Base-by-base conservation (phyloP, 83 land plant genomes). In the Isoetes engelmannii region DNA sequence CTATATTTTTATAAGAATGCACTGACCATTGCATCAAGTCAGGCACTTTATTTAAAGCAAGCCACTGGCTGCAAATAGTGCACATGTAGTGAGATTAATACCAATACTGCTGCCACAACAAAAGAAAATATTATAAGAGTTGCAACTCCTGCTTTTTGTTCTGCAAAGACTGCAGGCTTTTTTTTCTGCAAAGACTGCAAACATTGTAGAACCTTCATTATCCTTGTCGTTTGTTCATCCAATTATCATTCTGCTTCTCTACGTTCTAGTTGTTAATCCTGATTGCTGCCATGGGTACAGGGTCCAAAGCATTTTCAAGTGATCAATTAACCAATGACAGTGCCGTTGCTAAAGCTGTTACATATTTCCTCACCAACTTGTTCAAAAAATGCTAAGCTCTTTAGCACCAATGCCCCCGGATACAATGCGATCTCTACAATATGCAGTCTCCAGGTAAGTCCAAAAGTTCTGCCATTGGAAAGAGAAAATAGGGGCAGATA, bases 11-110 rank as follows among this genome's bases (percentile, higher is more conserved):
- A 60, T 9, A 60, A 43, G 67, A 48, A 9, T 64, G 12, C 67
- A 64, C 8, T n/a, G 54, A 72, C 76, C 80, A 72, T 72, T 8
- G 80, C 80, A 68, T 78, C 77, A 15, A 37, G 77, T 67, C 13
- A 78, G 67, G 57, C 80, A 78, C 42, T 69, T 73, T 7, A 63
- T 67, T 10, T 67, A 19, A 5, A 78, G 37, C 5, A 78, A 61
- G 6, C 76, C 72, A 5, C 50, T 69, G 19, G 79, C 70, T 42
- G 80, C 53, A 51, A 68, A 78, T 19, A 78, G 42, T n/a, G 77
- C 77, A 43, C 72, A 72, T 6, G 78, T 78, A 19, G 68, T 68
- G 5, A 78, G 67, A 9, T 78, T 68, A 21, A 68, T 68, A 4
- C 80, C 80, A 7, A 78, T 4, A 5, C 72, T 77, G 68, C 77